Evolutionary conservation across 2,329 filamentous ascomycete genomes (phyloP).

Genomic region (Akanthomyces uredinophilus): DNA sequence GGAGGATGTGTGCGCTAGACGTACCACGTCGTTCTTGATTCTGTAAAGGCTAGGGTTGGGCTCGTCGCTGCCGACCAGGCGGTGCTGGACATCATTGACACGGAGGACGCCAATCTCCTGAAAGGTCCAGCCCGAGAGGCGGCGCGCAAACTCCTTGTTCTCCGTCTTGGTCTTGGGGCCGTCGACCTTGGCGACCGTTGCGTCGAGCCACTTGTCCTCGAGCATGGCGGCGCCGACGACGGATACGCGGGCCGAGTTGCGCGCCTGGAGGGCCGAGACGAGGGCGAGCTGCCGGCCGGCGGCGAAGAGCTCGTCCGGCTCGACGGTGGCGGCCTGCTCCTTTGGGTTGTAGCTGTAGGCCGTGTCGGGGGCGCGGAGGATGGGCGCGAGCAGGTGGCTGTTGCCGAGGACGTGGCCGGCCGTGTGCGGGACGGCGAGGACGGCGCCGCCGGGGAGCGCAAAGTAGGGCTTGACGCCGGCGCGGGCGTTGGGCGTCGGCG

Average conservation of each 20-base stretch:
- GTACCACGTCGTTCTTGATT: constrained; percentile 92
- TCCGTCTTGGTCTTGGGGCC: constrained; percentile 55
- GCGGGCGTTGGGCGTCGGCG: constrained; percentile 57
- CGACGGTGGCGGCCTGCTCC: constrained; percentile 64
- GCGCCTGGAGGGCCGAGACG: constrained; percentile 81
- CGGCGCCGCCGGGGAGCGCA: constrained; percentile 38
- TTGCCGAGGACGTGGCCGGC: constrained; percentile 79
- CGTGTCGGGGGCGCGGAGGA: constrained; percentile 76
- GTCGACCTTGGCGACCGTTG: constrained; percentile 61
- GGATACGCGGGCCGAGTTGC: constrained; percentile 86
- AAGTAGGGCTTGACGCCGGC: constrained; percentile 75
- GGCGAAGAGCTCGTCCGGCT: constrained; percentile 74
- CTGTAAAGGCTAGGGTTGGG: constrained; percentile 87
- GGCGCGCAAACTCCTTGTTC: constrained; percentile 81
- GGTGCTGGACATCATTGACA: constrained; percentile 78
- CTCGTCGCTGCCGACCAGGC: constrained; percentile 49
- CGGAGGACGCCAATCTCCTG: constrained; percentile 86
- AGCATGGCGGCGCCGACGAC: constrained; percentile 84
- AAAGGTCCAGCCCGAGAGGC: constrained; percentile 91
- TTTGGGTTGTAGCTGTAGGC: constrained; percentile 94
- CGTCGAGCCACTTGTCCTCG: constrained; percentile 83
- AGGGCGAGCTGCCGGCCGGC: constrained; percentile 78
- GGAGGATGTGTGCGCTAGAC: constrained; percentile 33
- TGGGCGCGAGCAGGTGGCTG: constrained; percentile 69
- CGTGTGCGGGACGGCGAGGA: constrained; percentile 76